Evolutionary conservation across 2,329 filamentous ascomycete genomes (phyloP), one percentile per base, ranked within the genome.

Genomic region (Xylaria sp.): DNA sequence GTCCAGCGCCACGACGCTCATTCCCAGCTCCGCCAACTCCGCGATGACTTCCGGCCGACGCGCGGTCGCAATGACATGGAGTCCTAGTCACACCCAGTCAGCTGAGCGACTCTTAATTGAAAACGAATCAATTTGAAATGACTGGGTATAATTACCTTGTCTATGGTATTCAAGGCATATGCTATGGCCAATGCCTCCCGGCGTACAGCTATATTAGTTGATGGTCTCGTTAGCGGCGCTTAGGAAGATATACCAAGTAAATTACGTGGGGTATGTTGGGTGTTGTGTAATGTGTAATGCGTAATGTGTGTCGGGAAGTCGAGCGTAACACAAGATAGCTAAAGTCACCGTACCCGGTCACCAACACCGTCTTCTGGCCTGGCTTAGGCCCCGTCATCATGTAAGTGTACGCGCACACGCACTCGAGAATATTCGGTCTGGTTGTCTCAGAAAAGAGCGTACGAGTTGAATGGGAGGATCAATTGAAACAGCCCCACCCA

Each of bases 1-100:
- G 65, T 89, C 87, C 12, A 89, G 83, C 39, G 80, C 74, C 9
- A 89, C 72, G 18, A 82, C 81, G 66, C 82, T 85, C 78, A 89
- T 84, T 66, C 86, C 85, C 66, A 82, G 70, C 7, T 78, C 80
- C 3, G 79, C 81, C 41, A 89, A 78, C 0, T 82, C 82, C 46
- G 78, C 73, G 64, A 89, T 80, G 13, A 87, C 83, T 48, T 84
- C 81, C 0, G 80, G 78, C 20, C 84, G 83, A 48, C 88, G 85
- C 15, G 87, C 87, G 1, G 87, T 87, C 0, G 87, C 87, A 68
- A 89, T 87, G 73, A 89, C 87, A 71, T 86, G 84, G 39, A 85
- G 77, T 54, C 85, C 85, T 86, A 54, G n/a, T 37, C 54, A 23
- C 39, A 12, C 8, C 15, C 23, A 10, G 34, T 70, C 31, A 65